These are phyloP conservation scores for Ophiognomonia clavigignenti-juglandacearum DNA, from an alignment of 2,329 filamentous ascomycete species.

Conservation along the genomic window DNA sequence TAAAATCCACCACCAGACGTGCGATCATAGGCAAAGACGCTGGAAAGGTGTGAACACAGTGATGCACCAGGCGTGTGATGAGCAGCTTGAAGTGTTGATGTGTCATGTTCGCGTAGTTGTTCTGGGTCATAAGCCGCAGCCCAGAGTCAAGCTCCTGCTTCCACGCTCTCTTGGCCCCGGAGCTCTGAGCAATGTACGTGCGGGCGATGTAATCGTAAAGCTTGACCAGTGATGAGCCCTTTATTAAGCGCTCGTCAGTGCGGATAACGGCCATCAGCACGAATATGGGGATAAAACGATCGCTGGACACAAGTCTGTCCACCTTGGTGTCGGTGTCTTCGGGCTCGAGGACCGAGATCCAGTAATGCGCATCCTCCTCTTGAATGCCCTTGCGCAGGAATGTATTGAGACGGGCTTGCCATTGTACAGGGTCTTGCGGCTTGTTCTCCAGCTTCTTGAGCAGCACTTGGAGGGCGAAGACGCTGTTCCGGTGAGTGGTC, in stretches of 20 bases:
- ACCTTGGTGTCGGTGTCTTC: constrained; percentile 29
- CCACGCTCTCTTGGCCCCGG: background rate
- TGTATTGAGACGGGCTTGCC: constrained; percentile 26
- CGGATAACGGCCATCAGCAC: constrained; percentile 31
- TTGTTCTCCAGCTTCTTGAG: constrained; percentile 21
- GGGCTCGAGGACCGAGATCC: constrained; percentile 36
- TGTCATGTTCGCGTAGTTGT: constrained; percentile 21
- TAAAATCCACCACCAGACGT: constrained; percentile 22
- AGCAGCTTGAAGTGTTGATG: constrained; percentile 20
- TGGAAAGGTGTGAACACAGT: constrained; percentile 26
- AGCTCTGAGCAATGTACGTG: constrained; percentile 15
- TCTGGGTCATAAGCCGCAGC: constrained; percentile 12
- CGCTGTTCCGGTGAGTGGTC: constrained; percentile 20
- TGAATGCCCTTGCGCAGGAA: constrained; percentile 28
- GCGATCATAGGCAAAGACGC: constrained; percentile 24
- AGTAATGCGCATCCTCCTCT: constrained; percentile 31
- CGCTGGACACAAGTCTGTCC: constrained; percentile 29
- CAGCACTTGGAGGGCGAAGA: constrained; percentile 22
- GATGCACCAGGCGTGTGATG: constrained; percentile 23
- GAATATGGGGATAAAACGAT: constrained; percentile 33
- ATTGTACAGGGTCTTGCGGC: constrained; percentile 19
- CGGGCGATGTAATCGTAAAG: constrained; percentile 30
- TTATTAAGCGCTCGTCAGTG: constrained; percentile 27
- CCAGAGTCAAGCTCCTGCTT: constrained; percentile 10
- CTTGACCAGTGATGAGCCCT: constrained; percentile 24